These are phyloP conservation scores for Botrytis porri DNA, from an alignment of 2,329 filamentous ascomycete species.

Conservation along the genomic window DNA sequence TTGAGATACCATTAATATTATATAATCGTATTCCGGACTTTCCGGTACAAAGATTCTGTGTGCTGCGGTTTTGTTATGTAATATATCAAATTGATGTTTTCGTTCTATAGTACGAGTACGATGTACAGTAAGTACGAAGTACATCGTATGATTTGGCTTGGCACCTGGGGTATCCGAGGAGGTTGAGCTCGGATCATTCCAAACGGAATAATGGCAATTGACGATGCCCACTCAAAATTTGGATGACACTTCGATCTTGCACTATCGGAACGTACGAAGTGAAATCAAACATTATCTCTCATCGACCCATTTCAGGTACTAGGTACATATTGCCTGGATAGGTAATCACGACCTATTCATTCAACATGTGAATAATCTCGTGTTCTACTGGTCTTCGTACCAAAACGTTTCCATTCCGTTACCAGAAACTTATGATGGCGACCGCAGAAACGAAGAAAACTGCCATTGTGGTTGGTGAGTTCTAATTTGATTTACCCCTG, in stretches of 20 bases:
- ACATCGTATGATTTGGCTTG: neutral
- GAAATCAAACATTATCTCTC: neutral
- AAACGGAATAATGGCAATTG: neutral
- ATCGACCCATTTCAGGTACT: neutral
- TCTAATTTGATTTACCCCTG: neutral
- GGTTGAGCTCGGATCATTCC: slow-evolving; percentile 5
- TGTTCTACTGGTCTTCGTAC: slow-evolving; percentile 22
- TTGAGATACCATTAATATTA: neutral
- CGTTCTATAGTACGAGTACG: no score
- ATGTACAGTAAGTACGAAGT: no score
- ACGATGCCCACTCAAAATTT: neutral
- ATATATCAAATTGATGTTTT: neutral
- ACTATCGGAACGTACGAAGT: neutral
- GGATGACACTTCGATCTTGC: neutral
- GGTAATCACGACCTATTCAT: neutral
- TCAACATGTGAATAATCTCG: slow-evolving; percentile 28
- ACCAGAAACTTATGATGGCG: slow-evolving; percentile 25
- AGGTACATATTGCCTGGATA: neutral
- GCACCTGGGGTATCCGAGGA: neutral
- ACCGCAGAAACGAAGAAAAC: slow-evolving; percentile 41
- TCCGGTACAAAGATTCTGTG: neutral
- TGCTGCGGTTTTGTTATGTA: neutral
- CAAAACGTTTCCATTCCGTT: slow-evolving; percentile 14
- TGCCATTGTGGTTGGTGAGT: slow-evolving; percentile 53
- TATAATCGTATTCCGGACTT: neutral